These are phyloP conservation scores for Pythium chondricola DNA, from an alignment of 352 stramenopile species.

Conservation along the genomic window DNA sequence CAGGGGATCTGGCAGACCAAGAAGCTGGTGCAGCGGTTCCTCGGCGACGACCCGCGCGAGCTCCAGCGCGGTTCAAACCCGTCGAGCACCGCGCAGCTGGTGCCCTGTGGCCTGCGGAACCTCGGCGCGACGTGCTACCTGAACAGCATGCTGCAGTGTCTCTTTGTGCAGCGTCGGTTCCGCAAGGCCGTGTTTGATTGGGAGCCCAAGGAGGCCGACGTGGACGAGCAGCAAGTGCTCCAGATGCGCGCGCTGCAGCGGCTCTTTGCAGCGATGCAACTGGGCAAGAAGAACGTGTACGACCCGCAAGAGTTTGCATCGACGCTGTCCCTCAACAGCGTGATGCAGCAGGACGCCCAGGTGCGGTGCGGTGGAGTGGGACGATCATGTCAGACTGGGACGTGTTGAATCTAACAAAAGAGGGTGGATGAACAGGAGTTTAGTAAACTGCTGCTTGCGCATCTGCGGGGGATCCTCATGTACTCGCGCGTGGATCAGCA, in stretches of 20 bases:
- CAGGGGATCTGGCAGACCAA: slow-evolving; percentile 65
- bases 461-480: slow-evolving; percentile 71
- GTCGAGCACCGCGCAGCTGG: slow-evolving; percentile 3
- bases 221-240: slow-evolving; percentile 40
- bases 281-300: slow-evolving; percentile 61
- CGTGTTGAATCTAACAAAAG: background rate
- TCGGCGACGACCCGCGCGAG: slow-evolving; percentile 67
- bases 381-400: background rate
- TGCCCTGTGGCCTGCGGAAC: slow-evolving; percentile 73
- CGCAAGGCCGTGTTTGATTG: slow-evolving; percentile 74
- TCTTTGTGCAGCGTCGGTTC: slow-evolving; percentile 73
- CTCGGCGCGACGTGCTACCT: slow-evolving; percentile 86
- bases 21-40: slow-evolving; percentile 41
- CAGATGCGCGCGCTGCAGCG: slow-evolving; percentile 81
- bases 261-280: slow-evolving; percentile 80
- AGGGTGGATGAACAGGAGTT: slow-evolving; percentile 52
- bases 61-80: slow-evolving; percentile 27
- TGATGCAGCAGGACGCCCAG: slow-evolving; percentile 85
- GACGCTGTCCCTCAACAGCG: slow-evolving; percentile 73
- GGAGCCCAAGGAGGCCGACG: slow-evolving; percentile 48
- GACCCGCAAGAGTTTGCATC: slow-evolving; percentile 75
- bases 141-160: slow-evolving; percentile 83
- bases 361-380: slow-evolving; percentile 15
- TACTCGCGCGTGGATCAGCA: slow-evolving; percentile 50
- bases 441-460: slow-evolving; percentile 75